Base-by-base conservation (phyloP, 129 eudicot genomes). In the Deinandra increscens region DNA sequence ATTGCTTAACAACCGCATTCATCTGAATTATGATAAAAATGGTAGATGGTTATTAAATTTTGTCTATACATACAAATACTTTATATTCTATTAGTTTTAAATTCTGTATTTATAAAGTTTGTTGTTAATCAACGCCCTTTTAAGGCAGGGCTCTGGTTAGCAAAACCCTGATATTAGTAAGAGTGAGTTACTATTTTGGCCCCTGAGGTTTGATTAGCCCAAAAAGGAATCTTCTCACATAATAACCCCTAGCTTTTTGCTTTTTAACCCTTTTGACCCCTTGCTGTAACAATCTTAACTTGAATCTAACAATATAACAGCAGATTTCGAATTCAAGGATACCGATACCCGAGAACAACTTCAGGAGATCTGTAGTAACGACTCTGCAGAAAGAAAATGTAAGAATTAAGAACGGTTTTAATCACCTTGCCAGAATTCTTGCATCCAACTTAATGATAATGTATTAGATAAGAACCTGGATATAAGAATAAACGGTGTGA, bases 291-390 rank as follows among this genome's bases (percentile, higher is more conserved):
- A n/a, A n/a, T n/a, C n/a, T n/a, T n/a, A n/a, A n/a, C n/a, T n/a
- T n/a, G n/a, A n/a, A n/a, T n/a, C n/a, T n/a, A n/a, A n/a, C n/a
- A 44, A 44, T 2, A 66, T 68, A 43, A 9, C n/a, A 54, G 69
- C 34, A 64, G 36, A 69, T 31, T 65, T 39, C 37, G 56, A 58
- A 70, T 54, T 44, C 42, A 64, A 81, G 97, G 97, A 91, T 91
- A 89, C 95, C 81, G 96, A 71, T 93, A 93, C 33, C 98, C 98
- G 68, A 93, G 88, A 64, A 93, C 87, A 72, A 93, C 98, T 89
- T 93, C 98, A 19, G 98, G 98, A 39, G 98, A 93, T 76, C 98
- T 84, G 71, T 93, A 93, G 75, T 89, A 93, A 64, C 98, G 95
- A 80, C 98, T 93, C 98, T 89, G 98, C 88, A 81, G 42, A 69